These are phyloP conservation scores for Raphidocelis subcapitata DNA, from an alignment of 139 green algal species.

Conservation along the genomic window DNA sequence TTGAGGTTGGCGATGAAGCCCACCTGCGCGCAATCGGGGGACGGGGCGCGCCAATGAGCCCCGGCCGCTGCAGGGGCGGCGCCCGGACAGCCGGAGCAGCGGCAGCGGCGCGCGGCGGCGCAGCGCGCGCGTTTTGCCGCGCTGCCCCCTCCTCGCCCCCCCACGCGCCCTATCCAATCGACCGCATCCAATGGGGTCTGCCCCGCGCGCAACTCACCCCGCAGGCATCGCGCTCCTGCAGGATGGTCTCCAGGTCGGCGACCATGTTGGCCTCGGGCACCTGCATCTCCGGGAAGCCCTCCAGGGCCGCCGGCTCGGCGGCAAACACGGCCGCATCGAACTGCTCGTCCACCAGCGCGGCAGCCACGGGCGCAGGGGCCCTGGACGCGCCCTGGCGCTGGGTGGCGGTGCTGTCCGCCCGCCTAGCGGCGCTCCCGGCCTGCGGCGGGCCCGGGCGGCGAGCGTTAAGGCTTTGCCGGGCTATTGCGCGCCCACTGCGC, in stretches of 20 bases:
- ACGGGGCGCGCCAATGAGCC: background rate
- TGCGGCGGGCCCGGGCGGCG: too few relatives aligned
- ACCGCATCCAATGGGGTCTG: too few relatives aligned
- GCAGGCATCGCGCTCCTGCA: constrained; percentile 94
- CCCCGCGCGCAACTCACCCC: constrained; percentile 68
- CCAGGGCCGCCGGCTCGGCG: too few relatives aligned
- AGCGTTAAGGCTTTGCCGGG: too few relatives aligned
- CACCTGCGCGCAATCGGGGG: constrained; percentile 59
- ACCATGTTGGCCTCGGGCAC: constrained; percentile 27
- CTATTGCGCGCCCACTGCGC: too few relatives aligned
- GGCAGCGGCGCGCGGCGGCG: background rate
- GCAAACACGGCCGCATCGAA: too few relatives aligned
- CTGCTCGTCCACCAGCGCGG: too few relatives aligned
- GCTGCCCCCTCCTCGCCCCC: background rate
- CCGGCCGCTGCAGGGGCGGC: background rate
- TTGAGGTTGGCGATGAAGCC: constrained; percentile 96
- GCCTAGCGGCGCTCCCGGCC: too few relatives aligned
- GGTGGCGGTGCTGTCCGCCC: too few relatives aligned
- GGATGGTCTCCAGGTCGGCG: constrained; percentile 85
- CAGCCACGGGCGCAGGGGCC: too few relatives aligned
- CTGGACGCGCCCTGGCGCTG: too few relatives aligned
- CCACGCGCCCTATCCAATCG: constrained; percentile 7
- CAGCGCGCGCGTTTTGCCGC: background rate
- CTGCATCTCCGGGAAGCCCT: too few relatives aligned
- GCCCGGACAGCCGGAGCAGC: background rate